Evolutionary conservation across 495 filamentous ascomycete genomes (phyloP), one percentile per base, ranked within the genome.

Genomic region (Aspergillus coremiiformis): DNA sequence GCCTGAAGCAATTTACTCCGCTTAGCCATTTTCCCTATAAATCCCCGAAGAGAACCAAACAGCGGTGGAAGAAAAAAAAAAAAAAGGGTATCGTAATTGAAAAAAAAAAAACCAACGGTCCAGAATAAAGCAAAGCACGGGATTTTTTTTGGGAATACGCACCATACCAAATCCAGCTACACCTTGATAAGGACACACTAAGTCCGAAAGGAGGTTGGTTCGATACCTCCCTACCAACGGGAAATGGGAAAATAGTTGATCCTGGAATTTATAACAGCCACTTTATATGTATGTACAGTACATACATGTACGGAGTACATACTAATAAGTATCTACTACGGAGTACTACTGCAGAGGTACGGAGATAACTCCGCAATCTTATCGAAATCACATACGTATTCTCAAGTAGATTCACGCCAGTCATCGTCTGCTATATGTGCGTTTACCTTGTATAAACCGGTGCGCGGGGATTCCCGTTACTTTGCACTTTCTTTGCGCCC

Each of bases 1-100:
- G 85, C 84, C 56, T 78, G 70, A 52, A 82, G 73, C 19, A 87
- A 68, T 65, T 83, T 85, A 64, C 84, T 82, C 64, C 80, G 80
- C 56, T 78, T 83, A 32, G 70, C 76, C 82, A 84, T 84, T 54
- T 51, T 67, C 49, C 23, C 44, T 52, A 22, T 15, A n/a, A 35
- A 14, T 39, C n/a, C 21, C 23, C 15, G 2, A 33, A 39, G 11
- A 33, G 7, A 22, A 41, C 7, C 3, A 39, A 39, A 14, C 50
- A 39, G n/a, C n/a, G n/a, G n/a, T n/a, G 26, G 37, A 49, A 26
- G 30, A 22, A 26, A 45, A 53, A 50, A 56, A 48, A 49, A 49
- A 35, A 50, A 50, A 52, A 33, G 59, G 49, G 32, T 35, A 42
- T 55, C 43, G 44, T 53, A 43, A 44, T 15, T 32, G 17, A 19